Conservation (phyloP, 805 yeast species). For the Saccharomycopsis babjevae region DNA sequence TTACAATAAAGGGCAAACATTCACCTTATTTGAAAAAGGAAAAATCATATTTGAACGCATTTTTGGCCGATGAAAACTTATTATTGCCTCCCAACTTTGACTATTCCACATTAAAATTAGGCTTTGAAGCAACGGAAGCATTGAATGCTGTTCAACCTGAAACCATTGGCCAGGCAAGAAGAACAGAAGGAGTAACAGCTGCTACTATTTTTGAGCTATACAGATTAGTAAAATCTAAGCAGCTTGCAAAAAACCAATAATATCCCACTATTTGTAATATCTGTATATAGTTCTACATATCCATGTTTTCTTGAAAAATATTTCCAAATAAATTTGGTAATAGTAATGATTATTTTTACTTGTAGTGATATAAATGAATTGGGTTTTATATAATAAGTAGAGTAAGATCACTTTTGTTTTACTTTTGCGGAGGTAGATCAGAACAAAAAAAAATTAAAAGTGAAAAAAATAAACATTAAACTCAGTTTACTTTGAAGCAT, state of each 20-base stretch:
- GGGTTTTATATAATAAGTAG: too few species aligned
- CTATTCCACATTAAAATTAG: constrained; percentile 52
- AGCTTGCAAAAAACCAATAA: background rate
- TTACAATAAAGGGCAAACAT: constrained; percentile 74
- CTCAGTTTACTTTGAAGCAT: too few species aligned
- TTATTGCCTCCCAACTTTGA: constrained; percentile 59
- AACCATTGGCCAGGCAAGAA: constrained; percentile 89
- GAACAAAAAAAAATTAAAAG: too few species aligned
- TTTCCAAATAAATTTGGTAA: too few species aligned
- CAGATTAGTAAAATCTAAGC: constrained; percentile 28
- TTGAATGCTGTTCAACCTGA: constrained; percentile 71
- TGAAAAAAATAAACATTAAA: too few species aligned
- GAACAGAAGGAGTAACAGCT: constrained; percentile 93
- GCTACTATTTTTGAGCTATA: constrained; percentile 80
- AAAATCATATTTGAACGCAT: constrained; percentile 58
- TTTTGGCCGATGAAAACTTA: constrained; percentile 72
- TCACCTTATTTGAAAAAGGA: constrained; percentile 73
- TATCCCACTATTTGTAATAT: too few species aligned
- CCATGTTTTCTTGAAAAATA: too few species aligned
- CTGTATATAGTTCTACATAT: too few species aligned
- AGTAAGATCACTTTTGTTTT: too few species aligned
- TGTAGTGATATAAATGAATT: too few species aligned
- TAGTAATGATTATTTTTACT: too few species aligned
- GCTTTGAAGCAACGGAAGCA: constrained; percentile 61
- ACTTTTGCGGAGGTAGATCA: too few species aligned